Base-by-base conservation (phyloP, 2,329 filamentous ascomycete genomes). In the Hypoxylon sp. region DNA sequence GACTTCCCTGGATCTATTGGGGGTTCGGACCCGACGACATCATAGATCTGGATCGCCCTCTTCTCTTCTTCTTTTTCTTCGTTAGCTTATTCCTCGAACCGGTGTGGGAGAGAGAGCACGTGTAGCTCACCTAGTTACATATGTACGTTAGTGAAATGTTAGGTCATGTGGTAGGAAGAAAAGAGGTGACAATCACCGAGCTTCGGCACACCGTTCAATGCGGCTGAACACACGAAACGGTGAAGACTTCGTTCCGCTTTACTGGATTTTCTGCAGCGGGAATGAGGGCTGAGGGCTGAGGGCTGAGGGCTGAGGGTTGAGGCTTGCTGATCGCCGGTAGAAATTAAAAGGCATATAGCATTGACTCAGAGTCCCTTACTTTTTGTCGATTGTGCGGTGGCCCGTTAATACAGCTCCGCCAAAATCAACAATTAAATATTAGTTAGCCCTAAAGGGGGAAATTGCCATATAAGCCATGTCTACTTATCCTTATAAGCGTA, bases 1-100 rank as follows among this genome's bases (percentile, higher is more conserved):
- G 64, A 64, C 57, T 47, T 43, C 53, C 52, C 5, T 39, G 24
- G 41, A 43, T 46, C 39, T 22, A 7, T 53, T 26, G 43, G 54
- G 54, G 60, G 56, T 22, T 53, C 34, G 54, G n/a, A 50, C 30
- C 50, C 53, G 61, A 61, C 60, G 56, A 64, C 64, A 61, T 61
- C 53, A 34, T 50, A 50, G 56, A 44, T 61, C 41, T 60, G 64
- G 56, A 26, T 66, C 47, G 26, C 32, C 22, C 44, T 8, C 48
- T 43, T 47, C 56, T 19, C 8, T 49, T 17, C 44, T 8, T 49
- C 37, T 47, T 58, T 19, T 17, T 49, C 32, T 47, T 58, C 34
- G 22, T 53, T 49, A 47, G 26, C 20, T 46, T 30, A 56, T 34
- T 30, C 47, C 20, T 46, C 20, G 60, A 64, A 61, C 49, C 60